Percentiles rank a stretch among this genome's conserved stretches.
These are phyloP conservation scores for Globisporangium solare DNA, from an alignment of 352 stramenopile species.

Conservation along the genomic window DNA sequence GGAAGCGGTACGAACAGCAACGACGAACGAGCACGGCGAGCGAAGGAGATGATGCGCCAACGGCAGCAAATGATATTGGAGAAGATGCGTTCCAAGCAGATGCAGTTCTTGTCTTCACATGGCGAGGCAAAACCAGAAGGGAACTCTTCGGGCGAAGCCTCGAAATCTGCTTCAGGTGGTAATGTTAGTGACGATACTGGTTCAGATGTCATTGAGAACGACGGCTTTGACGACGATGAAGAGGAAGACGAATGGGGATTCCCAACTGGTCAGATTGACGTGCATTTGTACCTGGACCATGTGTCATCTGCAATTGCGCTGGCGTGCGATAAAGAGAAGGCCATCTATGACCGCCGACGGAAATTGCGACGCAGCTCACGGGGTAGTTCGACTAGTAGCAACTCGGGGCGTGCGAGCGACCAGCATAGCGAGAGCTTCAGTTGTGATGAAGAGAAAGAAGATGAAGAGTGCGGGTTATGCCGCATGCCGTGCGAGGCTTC, in stretches of 20 bases:
- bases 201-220: conserved; percentile 31
- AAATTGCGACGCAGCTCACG: conserved; percentile 28
- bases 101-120: conserved; percentile 63
- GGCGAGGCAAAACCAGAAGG: conserved; percentile 17
- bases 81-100: conserved; percentile 68
- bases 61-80: conserved; percentile 70
- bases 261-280: conserved; percentile 61
- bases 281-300: conserved; percentile 65
- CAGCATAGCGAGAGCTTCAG: conserved; percentile 11
- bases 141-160: conserved; percentile 8
- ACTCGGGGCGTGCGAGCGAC: conserved; percentile 10
- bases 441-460: conserved; percentile 17
- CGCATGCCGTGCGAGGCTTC: conserved; percentile 47
- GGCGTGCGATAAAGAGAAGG: conserved; percentile 44
- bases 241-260: conserved; percentile 80
- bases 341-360: conserved; percentile 22
- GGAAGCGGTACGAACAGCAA: conserved; percentile 6
- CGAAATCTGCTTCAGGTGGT: conserved; percentile 3
- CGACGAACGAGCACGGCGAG: conserved; percentile 22
- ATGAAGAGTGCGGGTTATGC: conserved; percentile 63
- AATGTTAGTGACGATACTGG: conserved; percentile 21
- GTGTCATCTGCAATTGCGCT: conserved; percentile 56
- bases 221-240: conserved; percentile 45
- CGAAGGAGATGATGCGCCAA: conserved; percentile 55
- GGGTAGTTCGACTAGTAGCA: conserved; percentile 12